Conservation (phyloP, 805 yeast genomes). For the Candida succiphila region DNA sequence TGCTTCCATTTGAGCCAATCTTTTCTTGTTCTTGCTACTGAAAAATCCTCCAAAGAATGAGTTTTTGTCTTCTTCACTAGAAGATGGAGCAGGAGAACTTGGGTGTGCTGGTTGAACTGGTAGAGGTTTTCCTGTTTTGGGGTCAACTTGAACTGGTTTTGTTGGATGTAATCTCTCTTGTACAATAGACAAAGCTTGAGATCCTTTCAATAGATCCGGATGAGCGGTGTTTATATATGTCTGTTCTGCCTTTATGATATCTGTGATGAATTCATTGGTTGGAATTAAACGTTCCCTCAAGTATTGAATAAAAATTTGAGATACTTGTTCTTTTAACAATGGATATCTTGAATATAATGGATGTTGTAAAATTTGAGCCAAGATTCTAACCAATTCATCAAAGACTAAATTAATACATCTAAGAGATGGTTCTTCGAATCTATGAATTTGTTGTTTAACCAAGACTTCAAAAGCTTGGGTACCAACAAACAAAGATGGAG, state of each 20-base stretch:
- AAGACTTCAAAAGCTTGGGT: slow-evolving; percentile 95
- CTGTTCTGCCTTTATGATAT: slow-evolving; percentile 79
- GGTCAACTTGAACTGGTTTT: slow-evolving; percentile 72
- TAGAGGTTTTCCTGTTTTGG: slow-evolving; percentile 81
- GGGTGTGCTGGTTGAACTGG: slow-evolving; percentile 19
- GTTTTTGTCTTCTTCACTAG: slow-evolving; percentile 33
- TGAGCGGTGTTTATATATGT: slow-evolving; percentile 96
- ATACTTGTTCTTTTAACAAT: slow-evolving; percentile 75
- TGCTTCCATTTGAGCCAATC: slow-evolving; percentile 91
- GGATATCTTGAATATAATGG: slow-evolving; percentile 87
- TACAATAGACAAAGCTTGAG: slow-evolving; percentile 89
- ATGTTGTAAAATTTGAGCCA: slow-evolving; percentile 74
- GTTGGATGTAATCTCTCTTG: slow-evolving; percentile 75
- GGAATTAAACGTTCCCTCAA: slow-evolving; percentile 75
- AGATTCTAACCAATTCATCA: slow-evolving; percentile 88
- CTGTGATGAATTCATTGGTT: slow-evolving; percentile 76
- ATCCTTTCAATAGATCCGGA: slow-evolving; percentile 91
- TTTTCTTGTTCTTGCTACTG: slow-evolving; percentile 84
- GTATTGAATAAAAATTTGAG: slow-evolving; percentile 69
- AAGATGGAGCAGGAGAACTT: slow-evolving; percentile 20
- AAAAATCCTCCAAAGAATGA: slow-evolving; percentile 97
- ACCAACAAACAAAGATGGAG: slow-evolving; percentile 94
- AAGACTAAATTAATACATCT: slow-evolving; percentile 85
- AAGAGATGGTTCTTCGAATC: slow-evolving; percentile 89
- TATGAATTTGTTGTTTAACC: slow-evolving; percentile 84